phyloP scores from a whole-genome alignment of 352 stramenopile genomes.

The Lagenidium giganteum region DNA sequence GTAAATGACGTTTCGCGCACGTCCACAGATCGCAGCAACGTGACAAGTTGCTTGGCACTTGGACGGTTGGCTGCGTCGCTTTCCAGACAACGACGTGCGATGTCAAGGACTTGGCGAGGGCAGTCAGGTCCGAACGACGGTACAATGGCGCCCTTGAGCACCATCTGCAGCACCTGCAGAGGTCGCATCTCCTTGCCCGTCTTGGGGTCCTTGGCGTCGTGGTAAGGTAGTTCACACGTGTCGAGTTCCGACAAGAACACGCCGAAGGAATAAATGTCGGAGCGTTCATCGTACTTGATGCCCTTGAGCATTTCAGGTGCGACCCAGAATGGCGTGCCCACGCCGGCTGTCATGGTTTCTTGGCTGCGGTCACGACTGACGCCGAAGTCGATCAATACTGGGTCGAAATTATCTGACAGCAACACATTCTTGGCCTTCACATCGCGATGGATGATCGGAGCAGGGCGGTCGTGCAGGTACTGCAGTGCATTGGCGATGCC shows the following conservation, averaged over 20 bases:
- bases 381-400: too few relatives aligned
- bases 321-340: conserved; percentile 83
- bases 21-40: too few relatives aligned
- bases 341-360: conserved; percentile 73
- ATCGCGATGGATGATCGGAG: conserved; percentile 78
- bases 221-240: conserved; percentile 61
- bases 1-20: too few relatives aligned
- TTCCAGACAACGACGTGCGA: conserved; percentile 54
- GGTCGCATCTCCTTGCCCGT: too few relatives aligned
- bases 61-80: conserved; percentile 56
- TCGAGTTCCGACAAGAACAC: conserved; percentile 75
- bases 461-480: too few relatives aligned
- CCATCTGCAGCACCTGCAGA: too few relatives aligned
- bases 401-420: conserved; percentile 47
- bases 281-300: conserved; percentile 80
- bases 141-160: conserved; percentile 66
- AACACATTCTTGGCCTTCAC: conserved; percentile 81
- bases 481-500: too few relatives aligned
- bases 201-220: conserved; percentile 64
- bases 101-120: conserved; percentile 57
- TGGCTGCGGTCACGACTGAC: conserved; percentile 71
- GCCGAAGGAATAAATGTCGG: conserved; percentile 85
- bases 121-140: conserved; percentile 49
- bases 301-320: conserved; percentile 70
- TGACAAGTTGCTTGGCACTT: too few relatives aligned